Conservation (phyloP, 2,329 filamentous ascomycete genomes). For the Neopestalotiopsis sp. region DNA sequence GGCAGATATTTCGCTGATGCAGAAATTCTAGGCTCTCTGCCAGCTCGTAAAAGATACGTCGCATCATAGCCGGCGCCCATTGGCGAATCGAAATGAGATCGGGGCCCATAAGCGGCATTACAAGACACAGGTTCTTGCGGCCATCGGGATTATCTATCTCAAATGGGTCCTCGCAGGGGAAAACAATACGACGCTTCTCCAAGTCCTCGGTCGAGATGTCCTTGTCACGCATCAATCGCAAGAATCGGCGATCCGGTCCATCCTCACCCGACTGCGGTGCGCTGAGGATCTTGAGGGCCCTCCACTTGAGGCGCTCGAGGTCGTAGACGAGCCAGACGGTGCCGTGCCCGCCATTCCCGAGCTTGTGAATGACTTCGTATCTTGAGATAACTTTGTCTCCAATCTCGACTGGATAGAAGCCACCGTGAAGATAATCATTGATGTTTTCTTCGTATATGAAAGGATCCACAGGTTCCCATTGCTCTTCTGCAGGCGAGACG, state of each 20-base stretch:
- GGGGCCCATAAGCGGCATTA: slow-evolving; percentile 15
- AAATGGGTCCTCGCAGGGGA: slow-evolving; percentile 7
- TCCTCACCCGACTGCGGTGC: not conserved
- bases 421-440: slow-evolving; percentile 3
- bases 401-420: slow-evolving; percentile 17
- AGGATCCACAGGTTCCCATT: not conserved
- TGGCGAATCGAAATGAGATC: not conserved
- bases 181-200: not conserved
- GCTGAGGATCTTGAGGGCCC: slow-evolving; percentile 11
- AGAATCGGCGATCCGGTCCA: not conserved
- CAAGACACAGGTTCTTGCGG: slow-evolving; percentile 11
- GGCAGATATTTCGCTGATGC: slow-evolving; percentile 13
- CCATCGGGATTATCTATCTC: not conserved
- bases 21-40: not conserved
- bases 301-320: slow-evolving; percentile 2
- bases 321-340: slow-evolving; percentile 22
- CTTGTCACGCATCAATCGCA: not conserved
- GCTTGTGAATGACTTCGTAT: slow-evolving; percentile 17
- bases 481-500: not conserved
- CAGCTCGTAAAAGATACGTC: not conserved
- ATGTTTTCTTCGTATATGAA: not conserved
- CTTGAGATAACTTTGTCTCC: slow-evolving; percentile 13
- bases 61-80: not conserved
- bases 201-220: not conserved
- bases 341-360: slow-evolving; percentile 6